These are phyloP conservation scores for Tricholoma flavovirens DNA, from an alignment of 768 basidiomycete species.

Conservation along the genomic window DNA sequence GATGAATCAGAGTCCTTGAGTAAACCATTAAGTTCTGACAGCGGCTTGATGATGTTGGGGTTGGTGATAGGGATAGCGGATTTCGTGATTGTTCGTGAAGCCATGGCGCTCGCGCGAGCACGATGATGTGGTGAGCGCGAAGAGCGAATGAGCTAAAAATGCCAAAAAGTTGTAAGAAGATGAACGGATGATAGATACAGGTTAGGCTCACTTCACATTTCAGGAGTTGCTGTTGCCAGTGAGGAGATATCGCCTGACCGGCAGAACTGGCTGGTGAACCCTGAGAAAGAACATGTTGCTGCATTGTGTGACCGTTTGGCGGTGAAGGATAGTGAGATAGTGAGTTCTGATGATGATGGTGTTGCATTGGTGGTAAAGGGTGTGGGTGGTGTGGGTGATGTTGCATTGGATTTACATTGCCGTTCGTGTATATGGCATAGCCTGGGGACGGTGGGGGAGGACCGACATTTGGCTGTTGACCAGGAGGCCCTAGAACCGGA, in stretches of 20 bases:
- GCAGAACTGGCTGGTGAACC: constrained; percentile 49
- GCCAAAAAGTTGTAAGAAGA: constrained; percentile 15
- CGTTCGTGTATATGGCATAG: too few species aligned
- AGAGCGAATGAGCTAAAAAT: constrained; percentile 67
- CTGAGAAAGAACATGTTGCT: too few species aligned
- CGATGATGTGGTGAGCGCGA: constrained; percentile 90
- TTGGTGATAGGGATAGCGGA: constrained; percentile 93
- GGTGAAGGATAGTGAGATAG: constrained; percentile 71
- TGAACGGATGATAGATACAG: constrained; percentile 6
- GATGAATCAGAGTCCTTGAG: constrained; percentile 25
- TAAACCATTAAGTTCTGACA: constrained; percentile 30
- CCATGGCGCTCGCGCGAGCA: constrained; percentile 92
- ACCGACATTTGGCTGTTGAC: too few species aligned
- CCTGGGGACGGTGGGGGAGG: too few species aligned
- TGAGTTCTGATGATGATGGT: constrained; percentile 79
- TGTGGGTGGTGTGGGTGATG: too few species aligned
- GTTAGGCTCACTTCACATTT: constrained; percentile 76
- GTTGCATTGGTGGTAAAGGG: constrained; percentile 51
- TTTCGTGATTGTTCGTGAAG: constrained; percentile 82
- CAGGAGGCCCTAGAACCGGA: constrained; percentile 39
- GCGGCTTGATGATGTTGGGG: constrained; percentile 65
- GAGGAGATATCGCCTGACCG: constrained; percentile 66
- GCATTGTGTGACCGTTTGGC: too few species aligned
- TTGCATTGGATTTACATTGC: too few species aligned
- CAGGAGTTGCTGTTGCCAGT: constrained; percentile 92